phyloP scores from a whole-genome alignment of 1,139 yeast species.

The Candida labiduridarum region DNA sequence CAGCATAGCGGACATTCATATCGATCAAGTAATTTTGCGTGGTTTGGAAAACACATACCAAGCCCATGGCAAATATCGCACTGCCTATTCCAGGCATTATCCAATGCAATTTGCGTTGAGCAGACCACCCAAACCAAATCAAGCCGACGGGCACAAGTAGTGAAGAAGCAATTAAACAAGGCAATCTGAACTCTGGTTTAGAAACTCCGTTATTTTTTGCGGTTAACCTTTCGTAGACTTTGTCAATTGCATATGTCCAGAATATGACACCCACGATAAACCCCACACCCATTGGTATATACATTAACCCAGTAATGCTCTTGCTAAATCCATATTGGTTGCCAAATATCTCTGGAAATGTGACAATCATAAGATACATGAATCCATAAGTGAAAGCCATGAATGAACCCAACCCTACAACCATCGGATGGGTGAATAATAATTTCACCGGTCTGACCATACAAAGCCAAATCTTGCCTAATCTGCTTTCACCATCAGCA shows the following conservation, averaged over 20 bases:
- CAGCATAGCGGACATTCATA: constrained; percentile 47
- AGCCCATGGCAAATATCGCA: constrained; percentile 46
- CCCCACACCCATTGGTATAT: constrained; percentile 49
- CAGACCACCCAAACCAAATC: constrained; percentile 52
- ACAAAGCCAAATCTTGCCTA: constrained; percentile 33
- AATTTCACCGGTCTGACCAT: constrained; percentile 43
- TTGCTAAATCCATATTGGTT: constrained; percentile 37
- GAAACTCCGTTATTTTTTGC: constrained; percentile 36
- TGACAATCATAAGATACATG: constrained; percentile 49
- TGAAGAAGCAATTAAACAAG: constrained; percentile 42
- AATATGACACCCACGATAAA: constrained; percentile 41
- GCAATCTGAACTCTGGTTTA: constrained; percentile 48
- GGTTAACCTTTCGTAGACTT: constrained; percentile 31
- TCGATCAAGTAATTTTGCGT: constrained; percentile 48
- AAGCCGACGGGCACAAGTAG: constrained; percentile 43
- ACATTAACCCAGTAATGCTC: constrained; percentile 44
- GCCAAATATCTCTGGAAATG: constrained; percentile 42
- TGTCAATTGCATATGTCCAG: constrained; percentile 40
- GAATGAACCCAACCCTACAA: constrained; percentile 47
- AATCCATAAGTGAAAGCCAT: constrained; percentile 52
- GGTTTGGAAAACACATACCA: constrained; percentile 48
- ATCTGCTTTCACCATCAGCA: constrained; percentile 37
- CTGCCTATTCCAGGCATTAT: constrained; percentile 50
- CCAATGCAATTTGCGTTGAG: constrained; percentile 44
- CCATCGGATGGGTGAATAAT: constrained; percentile 48